Evolutionary conservation across 2,329 filamentous ascomycete species (phyloP), one percentile per base, ranked within the genome.

Genomic region (Fusarium sp.): DNA sequence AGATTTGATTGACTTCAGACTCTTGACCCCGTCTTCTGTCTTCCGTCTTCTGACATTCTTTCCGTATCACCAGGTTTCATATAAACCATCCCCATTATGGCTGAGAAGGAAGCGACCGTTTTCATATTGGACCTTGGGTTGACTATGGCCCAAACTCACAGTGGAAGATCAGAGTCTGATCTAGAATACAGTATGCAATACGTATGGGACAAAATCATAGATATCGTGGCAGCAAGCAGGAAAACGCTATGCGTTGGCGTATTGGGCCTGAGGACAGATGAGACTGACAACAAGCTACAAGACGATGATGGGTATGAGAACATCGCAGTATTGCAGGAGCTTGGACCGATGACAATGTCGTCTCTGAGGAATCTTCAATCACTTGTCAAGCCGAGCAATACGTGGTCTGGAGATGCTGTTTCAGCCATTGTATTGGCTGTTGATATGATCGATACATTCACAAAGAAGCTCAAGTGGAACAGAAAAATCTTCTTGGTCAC

Each of bases 101-200:
- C 94, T 16, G 91, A 93, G 70, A 99, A 99, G 81, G 94, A 98
- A 84, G 94, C 94, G 14, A 96, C 92, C 1, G 89, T 98, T 46
- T 99, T 96, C 81, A 92, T 99, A 75, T 83, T 99, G 68, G 96
- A 99, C 83, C 86, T 98, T 29, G 95, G 94, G 64, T 86, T 84
- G 78, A 93, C 95, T n/a, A 98, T 97, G 93, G 92, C 87, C 64
- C 86, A 92, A 79, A 88, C 86, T 76, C 89, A 90, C 75, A 87
- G 89, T 83, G 94, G 92, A 31, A 90, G 96, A 73, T 80, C 85
- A 25, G 89, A 95, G 80, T 92, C 92, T 7, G 93, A 98, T 80
- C 88, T 99, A 23, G 94, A 98, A 68, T 99, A 92, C 90, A 89
- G 90, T 52, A 91, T 98, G 90, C 90, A 90, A 70, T 99, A 97